Base-by-base conservation (phyloP, 2,329 filamentous ascomycete genomes). In the Cladosporium sp. region DNA sequence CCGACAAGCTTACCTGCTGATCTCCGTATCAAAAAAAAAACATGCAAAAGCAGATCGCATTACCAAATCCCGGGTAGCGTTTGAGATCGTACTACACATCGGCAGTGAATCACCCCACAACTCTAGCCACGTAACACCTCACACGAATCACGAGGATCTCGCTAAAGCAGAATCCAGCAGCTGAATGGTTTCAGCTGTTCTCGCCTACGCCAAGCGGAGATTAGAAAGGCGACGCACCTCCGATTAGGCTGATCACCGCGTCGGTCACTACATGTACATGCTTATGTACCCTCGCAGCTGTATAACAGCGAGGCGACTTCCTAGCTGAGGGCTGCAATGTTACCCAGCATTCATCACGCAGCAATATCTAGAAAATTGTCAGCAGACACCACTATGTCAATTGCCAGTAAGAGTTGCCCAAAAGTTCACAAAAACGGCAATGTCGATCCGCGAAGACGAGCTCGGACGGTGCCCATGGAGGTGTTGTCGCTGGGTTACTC, bases 401-500 rank as follows among this genome's bases (percentile, higher is more conserved):
- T 26, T n/a, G 28, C 49, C n/a, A 53, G 26, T 7, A 7, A 53
- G 5, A 30, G 4, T 2, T n/a, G 49, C 13, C 16, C 7, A 16
- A 13, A 16, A n/a, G 6, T 30, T 1, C n/a, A 30, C 6, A 8
- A 6, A 18, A 28, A 49, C 26, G 28, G 43, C n/a, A 60, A 60
- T 18, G 39, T 49, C 18, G 58, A 60, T 32, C 39, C 58, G n/a
- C 39, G 39, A 16, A 16, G 32, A 25, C 66, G 64, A 14, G 46
- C 39, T 3, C 63, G 67, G 46, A 57, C 58, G 8, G 67, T 72
- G 1, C 69, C 70, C 3, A 67, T 73, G 65, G 56, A 70, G 60
- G 68, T 73, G 13, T 60, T 73, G 11, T 68, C 65, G 18, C 58
- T 71, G 14, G 67, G 72, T 34, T 64, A 70, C 53, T 68, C 69